phyloP scores from a whole-genome alignment of 306 rosid genomes.

The Hippophae rhamnoides region DNA sequence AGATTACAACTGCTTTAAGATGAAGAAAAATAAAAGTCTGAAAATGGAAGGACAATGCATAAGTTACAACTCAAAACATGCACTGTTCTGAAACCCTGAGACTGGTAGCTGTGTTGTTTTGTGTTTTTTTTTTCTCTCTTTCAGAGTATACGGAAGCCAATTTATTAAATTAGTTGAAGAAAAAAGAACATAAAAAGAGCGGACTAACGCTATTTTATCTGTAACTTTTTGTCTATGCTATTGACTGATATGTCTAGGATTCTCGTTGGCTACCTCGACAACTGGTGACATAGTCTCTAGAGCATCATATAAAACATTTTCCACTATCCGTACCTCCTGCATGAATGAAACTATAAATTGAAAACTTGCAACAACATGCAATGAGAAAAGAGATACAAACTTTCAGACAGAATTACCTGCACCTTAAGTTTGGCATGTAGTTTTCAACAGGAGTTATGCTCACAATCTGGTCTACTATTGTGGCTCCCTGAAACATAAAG shows the following conservation, averaged over 20 bases:
- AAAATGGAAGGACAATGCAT: too few relatives aligned
- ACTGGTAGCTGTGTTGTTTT: too few relatives aligned
- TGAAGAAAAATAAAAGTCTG: too few relatives aligned
- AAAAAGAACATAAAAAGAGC: too few relatives aligned
- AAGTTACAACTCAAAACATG: too few relatives aligned
- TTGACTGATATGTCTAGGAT: background rate
- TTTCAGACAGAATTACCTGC: conserved; percentile 26
- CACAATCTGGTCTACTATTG: conserved; percentile 79
- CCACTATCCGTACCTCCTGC: conserved; percentile 64
- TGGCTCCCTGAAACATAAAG: conserved; percentile 66
- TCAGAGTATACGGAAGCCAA: too few relatives aligned
- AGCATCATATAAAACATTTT: conserved; percentile 34
- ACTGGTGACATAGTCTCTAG: conserved; percentile 34
- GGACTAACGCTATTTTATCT: background rate
- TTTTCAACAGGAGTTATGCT: conserved; percentile 60
- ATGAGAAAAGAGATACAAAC: conserved; percentile 4
- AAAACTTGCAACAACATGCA: conserved; percentile 6
- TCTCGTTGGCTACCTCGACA: conserved; percentile 39
- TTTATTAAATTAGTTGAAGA: too few relatives aligned
- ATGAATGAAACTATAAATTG: conserved; percentile 21
- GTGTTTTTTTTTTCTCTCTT: too few relatives aligned
- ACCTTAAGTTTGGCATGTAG: conserved; percentile 46
- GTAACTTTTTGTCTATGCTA: too few relatives aligned
- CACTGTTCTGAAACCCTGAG: too few relatives aligned
- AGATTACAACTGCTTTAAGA: too few relatives aligned